Evolutionary conservation across 345 rosid species (phyloP).

Genomic region (Eucalyptus urophylla): DNA sequence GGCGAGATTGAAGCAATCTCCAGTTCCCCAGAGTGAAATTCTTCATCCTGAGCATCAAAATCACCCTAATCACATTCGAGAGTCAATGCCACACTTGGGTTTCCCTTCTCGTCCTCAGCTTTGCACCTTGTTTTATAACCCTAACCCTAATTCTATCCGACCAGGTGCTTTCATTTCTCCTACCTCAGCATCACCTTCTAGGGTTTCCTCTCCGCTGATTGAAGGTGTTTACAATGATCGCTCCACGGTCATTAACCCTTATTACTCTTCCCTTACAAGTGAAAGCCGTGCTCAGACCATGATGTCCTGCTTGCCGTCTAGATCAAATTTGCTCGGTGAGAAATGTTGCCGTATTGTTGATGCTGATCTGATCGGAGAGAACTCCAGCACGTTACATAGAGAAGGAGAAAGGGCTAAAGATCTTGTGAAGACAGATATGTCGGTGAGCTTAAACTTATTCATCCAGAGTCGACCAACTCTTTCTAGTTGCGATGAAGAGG

Average conservation of each 20-base stretch:
- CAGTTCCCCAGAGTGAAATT: constrained; percentile 8
- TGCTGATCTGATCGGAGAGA: constrained; percentile 14
- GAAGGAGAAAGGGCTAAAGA: constrained; percentile 16
- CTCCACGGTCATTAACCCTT: constrained; percentile 3
- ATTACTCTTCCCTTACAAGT: constrained; percentile 12
- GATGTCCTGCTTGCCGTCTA: constrained; percentile 13
- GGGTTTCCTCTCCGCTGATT: constrained; percentile 23
- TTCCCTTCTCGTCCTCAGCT: constrained; percentile 26
- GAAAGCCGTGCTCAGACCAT: constrained; percentile 5
- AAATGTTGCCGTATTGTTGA: constrained; percentile 5
- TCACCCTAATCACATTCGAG: constrained; percentile 1
- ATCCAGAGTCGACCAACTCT: constrained; percentile 26
- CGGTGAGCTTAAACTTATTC: constrained; percentile 54
- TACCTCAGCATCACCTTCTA: constrained; percentile 30
- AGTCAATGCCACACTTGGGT: constrained; percentile 17
- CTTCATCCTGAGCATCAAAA: constrained; percentile 12
- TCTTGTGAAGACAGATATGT: constrained; percentile 27
- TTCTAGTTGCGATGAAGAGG: constrained; percentile 15
- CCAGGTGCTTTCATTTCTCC: constrained; percentile 1
- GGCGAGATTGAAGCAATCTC: constrained; percentile 68
- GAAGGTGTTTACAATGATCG: constrained; percentile 5
- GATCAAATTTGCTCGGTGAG: constrained; percentile 7
- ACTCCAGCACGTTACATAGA: constrained; percentile 15
- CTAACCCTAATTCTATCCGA: constrained; percentile 47
- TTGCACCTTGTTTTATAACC: constrained; percentile 30